Evolutionary conservation across 441 rosid genomes (phyloP).

Genomic region (Jatropha multifida): DNA sequence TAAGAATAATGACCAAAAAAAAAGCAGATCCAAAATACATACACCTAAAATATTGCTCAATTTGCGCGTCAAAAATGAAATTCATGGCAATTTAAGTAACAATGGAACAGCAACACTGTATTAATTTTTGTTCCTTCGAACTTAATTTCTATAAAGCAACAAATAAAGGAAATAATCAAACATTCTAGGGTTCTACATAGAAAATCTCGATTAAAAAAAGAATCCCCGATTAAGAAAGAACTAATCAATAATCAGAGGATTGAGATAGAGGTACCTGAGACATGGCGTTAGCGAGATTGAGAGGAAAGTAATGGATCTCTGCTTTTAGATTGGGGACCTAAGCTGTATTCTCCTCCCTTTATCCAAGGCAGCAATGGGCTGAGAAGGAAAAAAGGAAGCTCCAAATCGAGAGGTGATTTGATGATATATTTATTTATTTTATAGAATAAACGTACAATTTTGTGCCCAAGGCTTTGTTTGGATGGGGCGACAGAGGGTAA

Average conservation of each 20-base stretch:
- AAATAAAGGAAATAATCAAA: background rate
- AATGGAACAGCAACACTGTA: too few relatives aligned
- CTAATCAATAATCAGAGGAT: background rate
- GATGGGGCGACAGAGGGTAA: too few relatives aligned
- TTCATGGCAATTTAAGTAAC: background rate
- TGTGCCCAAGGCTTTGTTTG: too few relatives aligned
- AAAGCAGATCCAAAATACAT: background rate
- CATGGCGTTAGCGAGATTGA: conserved; percentile 28
- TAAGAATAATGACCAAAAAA: too few relatives aligned
- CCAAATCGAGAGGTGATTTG: background rate
- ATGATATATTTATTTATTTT: background rate
- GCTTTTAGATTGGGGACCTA: conserved; percentile 4
- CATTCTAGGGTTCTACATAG: conserved; percentile 3
- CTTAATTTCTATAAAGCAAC: background rate
- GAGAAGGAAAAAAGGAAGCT: background rate
- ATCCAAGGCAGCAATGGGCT: conserved; percentile 1
- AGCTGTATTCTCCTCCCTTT: conserved; percentile 4
- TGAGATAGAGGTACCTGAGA: conserved; percentile 45
- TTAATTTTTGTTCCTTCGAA: background rate
- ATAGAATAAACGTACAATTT: too few relatives aligned
- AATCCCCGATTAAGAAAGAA: background rate
- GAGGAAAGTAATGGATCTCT: background rate
- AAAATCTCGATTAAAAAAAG: background rate
- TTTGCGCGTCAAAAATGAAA: background rate
- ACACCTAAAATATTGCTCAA: background rate